Percentiles rank a stretch among this genome's conserved stretches.
Conservation (phyloP, 805 yeast genomes). For the Pichia manshurica region DNA sequence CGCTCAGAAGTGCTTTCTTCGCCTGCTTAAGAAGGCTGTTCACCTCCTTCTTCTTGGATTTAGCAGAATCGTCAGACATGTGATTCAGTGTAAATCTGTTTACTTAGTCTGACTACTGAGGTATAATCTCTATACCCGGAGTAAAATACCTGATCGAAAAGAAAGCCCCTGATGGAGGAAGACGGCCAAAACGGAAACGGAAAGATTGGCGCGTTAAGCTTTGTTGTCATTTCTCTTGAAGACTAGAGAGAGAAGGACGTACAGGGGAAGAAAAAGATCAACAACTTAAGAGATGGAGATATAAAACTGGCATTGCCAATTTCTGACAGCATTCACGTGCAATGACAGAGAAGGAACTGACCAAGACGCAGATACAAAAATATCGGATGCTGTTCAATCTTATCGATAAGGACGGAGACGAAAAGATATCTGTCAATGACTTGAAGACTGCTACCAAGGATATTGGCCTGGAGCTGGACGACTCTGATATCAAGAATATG, state of each 20-base stretch:
- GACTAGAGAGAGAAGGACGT: not conserved
- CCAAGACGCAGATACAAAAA: slow-evolving; percentile 58
- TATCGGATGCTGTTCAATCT: slow-evolving; percentile 71
- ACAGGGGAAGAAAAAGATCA: no score
- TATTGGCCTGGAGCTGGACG: slow-evolving; percentile 45
- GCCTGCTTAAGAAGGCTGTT: slow-evolving; percentile 41
- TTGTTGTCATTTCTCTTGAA: not conserved
- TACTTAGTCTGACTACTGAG: no score
- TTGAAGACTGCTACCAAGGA: slow-evolving; percentile 37
- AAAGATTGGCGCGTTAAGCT: not conserved
- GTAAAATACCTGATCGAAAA: no score
- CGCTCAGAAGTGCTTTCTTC: slow-evolving; percentile 21
- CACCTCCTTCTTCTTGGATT: slow-evolving; percentile 6
- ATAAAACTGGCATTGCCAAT: not conserved
- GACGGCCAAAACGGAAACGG: no score
- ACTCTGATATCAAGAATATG: slow-evolving; percentile 37
- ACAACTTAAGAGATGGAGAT: not conserved
- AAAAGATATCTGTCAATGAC: slow-evolving; percentile 51
- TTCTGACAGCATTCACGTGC: no score
- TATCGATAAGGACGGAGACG: slow-evolving; percentile 79
- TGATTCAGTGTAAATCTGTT: no score
- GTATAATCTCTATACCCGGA: no score
- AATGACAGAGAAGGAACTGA: slow-evolving; percentile 32
- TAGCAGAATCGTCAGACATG: slow-evolving; percentile 4
- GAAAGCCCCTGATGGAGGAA: no score